Conservation (phyloP, 352 stramenopile genomes). For the Thalassiosira exigua region DNA sequence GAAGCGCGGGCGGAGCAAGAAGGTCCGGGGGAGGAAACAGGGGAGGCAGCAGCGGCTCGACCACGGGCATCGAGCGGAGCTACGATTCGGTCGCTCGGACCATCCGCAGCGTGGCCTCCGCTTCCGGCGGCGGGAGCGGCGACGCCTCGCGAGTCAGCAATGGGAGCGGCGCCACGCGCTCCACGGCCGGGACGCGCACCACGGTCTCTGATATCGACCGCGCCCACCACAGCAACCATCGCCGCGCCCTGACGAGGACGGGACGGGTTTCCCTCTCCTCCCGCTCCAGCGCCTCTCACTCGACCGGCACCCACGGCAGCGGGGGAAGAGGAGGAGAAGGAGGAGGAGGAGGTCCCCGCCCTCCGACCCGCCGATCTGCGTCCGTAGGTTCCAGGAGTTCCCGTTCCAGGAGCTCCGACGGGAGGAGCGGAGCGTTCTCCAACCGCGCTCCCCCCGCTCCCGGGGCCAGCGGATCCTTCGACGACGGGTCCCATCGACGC, state of each 20-base stretch:
- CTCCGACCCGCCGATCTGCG: not conserved
- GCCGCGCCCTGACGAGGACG: no score
- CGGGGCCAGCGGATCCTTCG: not conserved
- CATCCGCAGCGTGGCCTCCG: not conserved
- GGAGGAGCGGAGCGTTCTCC: not conserved
- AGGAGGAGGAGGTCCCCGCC: not conserved
- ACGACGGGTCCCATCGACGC: not conserved
- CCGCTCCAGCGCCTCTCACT: no score
- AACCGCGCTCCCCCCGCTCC: not conserved
- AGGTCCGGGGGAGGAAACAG: no score
- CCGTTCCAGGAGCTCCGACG: not conserved
- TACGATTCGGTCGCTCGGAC: slow-evolving; percentile 23
- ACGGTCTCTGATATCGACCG: no score
- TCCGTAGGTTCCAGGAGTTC: not conserved
- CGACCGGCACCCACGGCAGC: not conserved
- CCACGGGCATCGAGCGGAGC: slow-evolving; percentile 27
- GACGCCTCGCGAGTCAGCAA: not conserved
- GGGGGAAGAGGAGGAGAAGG: not conserved
- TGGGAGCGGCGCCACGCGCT: no score
- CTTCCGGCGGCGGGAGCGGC: not conserved
- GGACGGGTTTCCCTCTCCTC: no score
- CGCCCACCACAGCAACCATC: no score
- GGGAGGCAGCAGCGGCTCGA: no score
- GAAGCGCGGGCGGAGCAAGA: no score
- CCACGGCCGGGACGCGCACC: not conserved